Base-by-base conservation (phyloP, 192 early-diverging fungal genomes). In the Mortierella antarctica region DNA sequence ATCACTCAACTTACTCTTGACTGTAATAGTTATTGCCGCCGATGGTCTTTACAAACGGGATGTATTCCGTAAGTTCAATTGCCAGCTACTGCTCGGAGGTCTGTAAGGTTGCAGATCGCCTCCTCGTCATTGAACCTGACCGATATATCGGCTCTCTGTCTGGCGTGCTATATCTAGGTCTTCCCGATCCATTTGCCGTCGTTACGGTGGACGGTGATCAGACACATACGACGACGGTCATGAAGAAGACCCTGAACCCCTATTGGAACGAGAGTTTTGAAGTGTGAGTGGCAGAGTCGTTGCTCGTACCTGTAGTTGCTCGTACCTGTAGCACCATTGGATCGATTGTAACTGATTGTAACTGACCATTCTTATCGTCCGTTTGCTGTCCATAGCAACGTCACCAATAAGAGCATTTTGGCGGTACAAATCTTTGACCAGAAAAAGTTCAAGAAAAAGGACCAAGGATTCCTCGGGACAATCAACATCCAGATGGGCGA, bases 371-470 rank as follows among this genome's bases (percentile, higher is more conserved):
- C 39, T 31, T 39, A 14, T 5, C 18, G 20, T n/a, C 23, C n/a
- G 42, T 47, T 64, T n/a, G 31, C 23, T 10, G 17, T 47, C 31
- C 55, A 40, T 73, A 93, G 92, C 31, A 86, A 88, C 80, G 92
- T 93, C 17, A 89, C 86, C 40, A 92, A 91, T 78, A 84, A 73
- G 61, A 94, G 93, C 71, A 90, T 95, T 15, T 86, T 99, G 62
- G 93, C 96, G 5, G 92, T 97, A 65, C 97, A 99, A 86, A 92
- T 99, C 44, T 99, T 99, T 89, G 97, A 99, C 86, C 96, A 99
- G 86, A 91, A 93, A 78, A 97, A 97, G 74, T 99, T 95, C 83
- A 96, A 97, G 82, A 96, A 90, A 87, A 93, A 90, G 72, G 88
- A 90, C 54, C 94, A 96, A 81, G 93, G 93, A 53, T 99, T 99